Evolutionary conservation across 2,329 filamentous ascomycete species (phyloP).

Genomic region (Hymenoscyphus salicellus): DNA sequence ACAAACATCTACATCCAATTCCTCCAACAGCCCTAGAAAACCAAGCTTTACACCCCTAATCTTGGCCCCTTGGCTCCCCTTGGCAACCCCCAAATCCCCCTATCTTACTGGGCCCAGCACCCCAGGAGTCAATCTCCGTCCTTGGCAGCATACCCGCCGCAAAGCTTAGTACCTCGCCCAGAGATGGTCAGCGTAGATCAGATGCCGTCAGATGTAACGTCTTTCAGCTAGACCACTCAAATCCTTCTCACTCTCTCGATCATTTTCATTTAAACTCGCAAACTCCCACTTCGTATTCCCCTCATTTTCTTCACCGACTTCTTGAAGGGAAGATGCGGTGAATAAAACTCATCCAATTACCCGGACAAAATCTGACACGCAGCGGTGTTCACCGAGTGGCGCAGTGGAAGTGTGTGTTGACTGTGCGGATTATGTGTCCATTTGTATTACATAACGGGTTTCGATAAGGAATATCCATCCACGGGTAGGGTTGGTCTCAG

Average conservation of each 20-base stretch:
- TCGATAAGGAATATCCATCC: too few relatives aligned
- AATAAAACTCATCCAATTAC: not conserved
- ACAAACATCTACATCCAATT: not conserved
- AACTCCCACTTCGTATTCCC: not conserved
- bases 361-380: not conserved
- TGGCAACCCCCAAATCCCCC: not conserved
- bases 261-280: too few relatives aligned
- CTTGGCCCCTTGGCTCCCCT: not conserved
- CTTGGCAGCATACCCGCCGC: not conserved
- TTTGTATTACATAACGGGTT: not conserved
- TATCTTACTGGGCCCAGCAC: not conserved
- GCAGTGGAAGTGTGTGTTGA: not conserved
- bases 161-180: not conserved
- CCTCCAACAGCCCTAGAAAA: not conserved
- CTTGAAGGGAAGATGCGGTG: not conserved
- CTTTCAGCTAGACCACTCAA: too few relatives aligned
- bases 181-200: not conserved
- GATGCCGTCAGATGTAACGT: not conserved
- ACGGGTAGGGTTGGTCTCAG: too few relatives aligned
- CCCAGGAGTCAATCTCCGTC: not conserved
- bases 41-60: not conserved
- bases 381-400: slow-evolving; percentile 1
- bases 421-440: not conserved
- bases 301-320: not conserved
- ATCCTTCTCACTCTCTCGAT: too few relatives aligned